phyloP scores from a whole-genome alignment of 805 yeast genomes.

The Wickerhamomyces chaumierensis region DNA sequence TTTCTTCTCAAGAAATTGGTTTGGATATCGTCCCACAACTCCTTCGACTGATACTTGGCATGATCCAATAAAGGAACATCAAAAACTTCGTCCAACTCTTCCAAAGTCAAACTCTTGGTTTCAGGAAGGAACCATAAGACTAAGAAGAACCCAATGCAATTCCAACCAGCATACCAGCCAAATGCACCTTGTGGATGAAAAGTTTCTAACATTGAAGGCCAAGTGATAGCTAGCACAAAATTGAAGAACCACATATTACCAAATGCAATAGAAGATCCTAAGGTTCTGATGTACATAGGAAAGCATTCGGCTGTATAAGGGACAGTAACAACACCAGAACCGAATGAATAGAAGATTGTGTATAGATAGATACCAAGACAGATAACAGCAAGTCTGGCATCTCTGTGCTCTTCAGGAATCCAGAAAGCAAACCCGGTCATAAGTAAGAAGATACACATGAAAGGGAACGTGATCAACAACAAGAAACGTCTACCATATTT shows the following conservation, averaged over 20 bases:
- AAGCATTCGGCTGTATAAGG: constrained; percentile 75
- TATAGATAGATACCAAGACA: constrained; percentile 63
- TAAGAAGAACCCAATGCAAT: constrained; percentile 50
- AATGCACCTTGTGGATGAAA: constrained; percentile 74
- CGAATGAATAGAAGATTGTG: constrained; percentile 60
- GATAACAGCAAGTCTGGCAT: constrained; percentile 52
- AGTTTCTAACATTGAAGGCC: constrained; percentile 57
- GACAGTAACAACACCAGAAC: constrained; percentile 82
- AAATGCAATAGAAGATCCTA: constrained; percentile 70
- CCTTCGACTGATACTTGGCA: constrained; percentile 31
- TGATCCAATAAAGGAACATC: constrained; percentile 40
- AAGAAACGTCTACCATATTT: constrained; percentile 57
- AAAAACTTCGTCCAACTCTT: constrained; percentile 58
- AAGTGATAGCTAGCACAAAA: constrained; percentile 53
- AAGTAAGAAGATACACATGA: constrained; percentile 42
- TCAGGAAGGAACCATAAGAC: constrained; percentile 60
- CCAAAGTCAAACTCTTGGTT: constrained; percentile 50
- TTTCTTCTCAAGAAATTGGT: constrained; percentile 33
- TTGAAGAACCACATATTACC: constrained; percentile 65
- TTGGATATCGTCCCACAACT: constrained; percentile 22
- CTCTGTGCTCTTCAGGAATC: constrained; percentile 31
- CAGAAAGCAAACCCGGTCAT: constrained; percentile 60
- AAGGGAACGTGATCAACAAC: constrained; percentile 45
- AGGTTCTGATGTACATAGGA: constrained; percentile 63
- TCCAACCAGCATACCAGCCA: constrained; percentile 81